phyloP scores from a whole-genome alignment of 805 yeast genomes.

The Wickerhamiella siamensis region DNA sequence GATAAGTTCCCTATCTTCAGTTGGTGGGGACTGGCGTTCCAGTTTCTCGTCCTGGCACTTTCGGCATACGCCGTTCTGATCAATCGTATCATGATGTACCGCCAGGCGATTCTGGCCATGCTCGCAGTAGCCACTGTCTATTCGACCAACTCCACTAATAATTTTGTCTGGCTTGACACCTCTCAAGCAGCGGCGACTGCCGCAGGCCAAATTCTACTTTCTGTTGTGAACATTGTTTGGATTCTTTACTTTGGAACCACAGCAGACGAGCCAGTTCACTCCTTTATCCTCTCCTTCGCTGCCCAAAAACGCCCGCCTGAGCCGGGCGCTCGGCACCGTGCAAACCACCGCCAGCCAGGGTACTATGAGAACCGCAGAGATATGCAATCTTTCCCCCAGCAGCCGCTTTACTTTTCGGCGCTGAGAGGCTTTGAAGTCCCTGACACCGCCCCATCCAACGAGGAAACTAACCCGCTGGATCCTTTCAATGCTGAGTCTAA shows the following conservation, averaged over 20 bases:
- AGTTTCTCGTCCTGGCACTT: slow-evolving; percentile 46
- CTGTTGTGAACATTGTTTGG: slow-evolving; percentile 77
- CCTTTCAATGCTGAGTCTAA: slow-evolving; percentile 6
- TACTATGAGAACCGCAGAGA: slow-evolving; percentile 4
- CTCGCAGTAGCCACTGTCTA: slow-evolving; percentile 66
- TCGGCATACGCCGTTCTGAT: slow-evolving; percentile 38
- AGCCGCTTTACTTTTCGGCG: slow-evolving; percentile 23
- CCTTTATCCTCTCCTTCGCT: slow-evolving; percentile 73
- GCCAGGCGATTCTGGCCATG: slow-evolving; percentile 36
- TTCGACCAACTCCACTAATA: slow-evolving; percentile 70
- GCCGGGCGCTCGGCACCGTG: neutral
- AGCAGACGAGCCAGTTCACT: slow-evolving; percentile 72
- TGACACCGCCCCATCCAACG: slow-evolving; percentile 8
- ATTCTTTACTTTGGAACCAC: slow-evolving; percentile 81
- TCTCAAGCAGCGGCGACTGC: slow-evolving; percentile 72
- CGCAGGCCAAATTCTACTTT: slow-evolving; percentile 76
- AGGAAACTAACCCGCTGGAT: neutral
- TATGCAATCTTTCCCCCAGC: slow-evolving; percentile 10
- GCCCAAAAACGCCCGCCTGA: slow-evolving; percentile 17
- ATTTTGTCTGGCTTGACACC: slow-evolving; percentile 52
- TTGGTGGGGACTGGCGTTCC: slow-evolving; percentile 93
- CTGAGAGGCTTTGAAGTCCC: slow-evolving; percentile 29
- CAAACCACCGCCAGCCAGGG: slow-evolving; percentile 2
- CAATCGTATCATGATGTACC: slow-evolving; percentile 57
- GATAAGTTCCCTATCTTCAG: slow-evolving; percentile 61